Percentiles rank a stretch among this genome's conserved stretches.
phyloP scores from a whole-genome alignment of 176 grass and related monocot species.

The bread wheat (Triticum aestivum) region IWGSC_CS_RefSeq_v2.1 NC_057814.1:428791525-428792024 shows the following conservation, averaged over 20 bases:
- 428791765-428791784: conserved; percentile 6
- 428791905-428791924: neutral
- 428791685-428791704: conserved; percentile 29
- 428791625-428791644: conserved; percentile 51
- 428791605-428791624: conserved; percentile 41
- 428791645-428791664: neutral
- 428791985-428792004: too few species aligned
- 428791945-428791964: too few species aligned
- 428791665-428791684: conserved; percentile 8
- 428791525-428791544: conserved; percentile 98
- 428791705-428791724: conserved; percentile 29
- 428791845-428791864: neutral
- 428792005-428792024: too few species aligned
- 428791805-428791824: neutral
- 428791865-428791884: too few species aligned
- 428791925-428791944: neutral
- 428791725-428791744: conserved; percentile 39
- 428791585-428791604: conserved; percentile 81
- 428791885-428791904: neutral
- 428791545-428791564: conserved; percentile 90
- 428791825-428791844: neutral
- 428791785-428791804: neutral
- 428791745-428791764: conserved; percentile 23
- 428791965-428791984: too few species aligned
- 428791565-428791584: conserved; percentile 65